Evolutionary conservation across 371 early-diverging fungal species (phyloP).

Genomic region (Dinochytrium kinnereticum): DNA sequence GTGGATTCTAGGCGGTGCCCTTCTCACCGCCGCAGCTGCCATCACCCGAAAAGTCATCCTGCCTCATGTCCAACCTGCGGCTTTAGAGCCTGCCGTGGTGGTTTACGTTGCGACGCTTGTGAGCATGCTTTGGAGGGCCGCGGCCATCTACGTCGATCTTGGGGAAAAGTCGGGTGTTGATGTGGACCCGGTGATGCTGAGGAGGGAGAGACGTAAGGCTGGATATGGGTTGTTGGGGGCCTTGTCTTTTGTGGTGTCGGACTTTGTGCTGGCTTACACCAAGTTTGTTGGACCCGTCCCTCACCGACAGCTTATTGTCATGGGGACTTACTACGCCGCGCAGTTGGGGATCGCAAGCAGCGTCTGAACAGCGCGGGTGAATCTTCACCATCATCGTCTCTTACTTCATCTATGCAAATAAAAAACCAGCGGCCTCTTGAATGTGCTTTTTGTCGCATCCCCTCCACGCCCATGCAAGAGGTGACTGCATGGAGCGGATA

Average conservation of each 20-base stretch:
- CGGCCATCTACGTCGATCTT: not conserved
- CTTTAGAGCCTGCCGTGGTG: not conserved
- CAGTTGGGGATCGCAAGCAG: not conserved
- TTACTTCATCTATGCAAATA: too few species aligned
- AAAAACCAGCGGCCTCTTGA: too few species aligned
- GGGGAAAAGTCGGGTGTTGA: not conserved
- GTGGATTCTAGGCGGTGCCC: not conserved
- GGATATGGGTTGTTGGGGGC: not conserved
- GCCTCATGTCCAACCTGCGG: not conserved
- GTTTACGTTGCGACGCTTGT: slow-evolving; percentile 7
- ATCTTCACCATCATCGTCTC: too few species aligned
- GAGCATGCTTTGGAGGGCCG: not conserved
- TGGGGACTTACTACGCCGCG: slow-evolving; percentile 14
- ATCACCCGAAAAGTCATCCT: not conserved
- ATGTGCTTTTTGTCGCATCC: too few species aligned
- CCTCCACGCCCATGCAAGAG: too few species aligned
- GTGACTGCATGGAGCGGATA: too few species aligned
- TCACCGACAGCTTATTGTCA: not conserved
- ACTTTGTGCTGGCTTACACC: slow-evolving; percentile 6
- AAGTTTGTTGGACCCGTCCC: slow-evolving; percentile 1
- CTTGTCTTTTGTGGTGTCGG: not conserved
- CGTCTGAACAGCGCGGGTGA: not conserved
- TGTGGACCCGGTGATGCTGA: not conserved
- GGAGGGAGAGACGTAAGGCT: not conserved
- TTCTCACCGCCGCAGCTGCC: not conserved